phyloP scores from a whole-genome alignment of 1,139 yeast species.

The Geotrichum australiense region DNA sequence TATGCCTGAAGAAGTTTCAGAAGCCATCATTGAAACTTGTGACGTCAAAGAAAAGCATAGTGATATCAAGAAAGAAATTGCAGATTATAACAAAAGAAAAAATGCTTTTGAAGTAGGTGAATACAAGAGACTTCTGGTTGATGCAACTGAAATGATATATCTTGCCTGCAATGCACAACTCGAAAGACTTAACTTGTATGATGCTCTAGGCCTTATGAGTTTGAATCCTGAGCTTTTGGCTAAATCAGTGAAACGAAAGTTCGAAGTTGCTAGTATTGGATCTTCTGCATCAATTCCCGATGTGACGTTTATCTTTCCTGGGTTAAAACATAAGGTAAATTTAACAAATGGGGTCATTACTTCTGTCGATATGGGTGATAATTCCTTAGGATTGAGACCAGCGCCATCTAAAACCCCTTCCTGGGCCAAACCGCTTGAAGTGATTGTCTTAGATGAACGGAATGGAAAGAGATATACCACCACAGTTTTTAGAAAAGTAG shows the following conservation, averaged over 20 bases:
- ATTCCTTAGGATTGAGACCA: not conserved
- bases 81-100: conserved; percentile 14
- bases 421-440: conserved; percentile 8
- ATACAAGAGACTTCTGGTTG: conserved; percentile 20
- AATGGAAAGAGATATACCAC: conserved; percentile 11
- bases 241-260: conserved; percentile 13
- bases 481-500: conserved; percentile 9
- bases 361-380: not conserved
- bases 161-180: conserved; percentile 20
- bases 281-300: conserved; percentile 12
- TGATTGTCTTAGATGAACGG: conserved; percentile 11
- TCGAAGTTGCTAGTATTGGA: conserved; percentile 10
- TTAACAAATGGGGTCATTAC: conserved; percentile 9
- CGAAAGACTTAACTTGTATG: conserved; percentile 23
- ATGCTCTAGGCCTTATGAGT: conserved; percentile 20
- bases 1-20: conserved; percentile 17
- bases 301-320: conserved; percentile 11
- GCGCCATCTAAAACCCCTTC: not conserved
- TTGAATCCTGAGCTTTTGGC: conserved; percentile 17
- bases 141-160: conserved; percentile 23
- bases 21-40: conserved; percentile 14
- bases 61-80: conserved; percentile 13
- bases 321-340: conserved; percentile 6
- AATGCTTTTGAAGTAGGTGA: conserved; percentile 18
- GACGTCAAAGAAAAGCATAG: conserved; percentile 18